Evolutionary conservation across 768 basidiomycete species (phyloP).

Genomic region (Saitozyma podzolica): DNA sequence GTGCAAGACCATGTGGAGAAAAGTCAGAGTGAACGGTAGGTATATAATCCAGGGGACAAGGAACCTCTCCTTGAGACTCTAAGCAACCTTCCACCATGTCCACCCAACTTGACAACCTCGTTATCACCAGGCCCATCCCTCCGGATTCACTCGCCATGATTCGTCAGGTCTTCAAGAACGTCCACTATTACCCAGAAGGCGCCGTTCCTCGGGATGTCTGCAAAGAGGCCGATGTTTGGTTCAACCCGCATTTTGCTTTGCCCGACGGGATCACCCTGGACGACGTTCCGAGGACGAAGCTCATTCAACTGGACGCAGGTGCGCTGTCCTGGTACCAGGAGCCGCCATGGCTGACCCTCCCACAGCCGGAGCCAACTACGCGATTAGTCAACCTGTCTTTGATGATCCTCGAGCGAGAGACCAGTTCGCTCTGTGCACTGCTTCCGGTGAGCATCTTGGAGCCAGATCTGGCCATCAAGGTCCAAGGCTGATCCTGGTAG

Average conservation of each 20-base stretch:
- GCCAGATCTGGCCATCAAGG: too few relatives aligned
- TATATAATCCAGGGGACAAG: too few relatives aligned
- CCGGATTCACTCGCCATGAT: too few relatives aligned
- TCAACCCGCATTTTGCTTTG: constrained; percentile 20
- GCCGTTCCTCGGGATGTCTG: constrained; percentile 17
- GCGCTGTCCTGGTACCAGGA: constrained; percentile 9
- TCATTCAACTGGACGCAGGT: constrained; percentile 39
- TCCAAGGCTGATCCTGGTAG: constrained; percentile 19
- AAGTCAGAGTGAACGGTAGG: too few relatives aligned
- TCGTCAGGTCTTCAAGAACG: too few relatives aligned
- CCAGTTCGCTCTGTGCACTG: constrained; percentile 29
- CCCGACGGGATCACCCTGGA: constrained; percentile 24
- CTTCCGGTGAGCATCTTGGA: too few relatives aligned
- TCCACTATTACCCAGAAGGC: constrained; percentile 19
- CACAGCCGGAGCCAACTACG: constrained; percentile 36
- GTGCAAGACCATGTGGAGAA: too few relatives aligned
- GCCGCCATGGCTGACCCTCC: not conserved
- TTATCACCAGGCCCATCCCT: too few relatives aligned
- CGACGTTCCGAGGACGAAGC: constrained; percentile 28
- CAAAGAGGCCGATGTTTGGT: constrained; percentile 34
- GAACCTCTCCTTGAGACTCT: too few relatives aligned
- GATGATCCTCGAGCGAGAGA: constrained; percentile 18
- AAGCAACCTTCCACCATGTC: too few relatives aligned
- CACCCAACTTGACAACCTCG: too few relatives aligned
- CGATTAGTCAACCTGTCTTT: constrained; percentile 21